A percentile compares a stretch with the other conserved stretches of the same genome.
phyloP scores from a whole-genome alignment of 768 basidiomycete species.

The Paxillus ammoniavirescens region DNA sequence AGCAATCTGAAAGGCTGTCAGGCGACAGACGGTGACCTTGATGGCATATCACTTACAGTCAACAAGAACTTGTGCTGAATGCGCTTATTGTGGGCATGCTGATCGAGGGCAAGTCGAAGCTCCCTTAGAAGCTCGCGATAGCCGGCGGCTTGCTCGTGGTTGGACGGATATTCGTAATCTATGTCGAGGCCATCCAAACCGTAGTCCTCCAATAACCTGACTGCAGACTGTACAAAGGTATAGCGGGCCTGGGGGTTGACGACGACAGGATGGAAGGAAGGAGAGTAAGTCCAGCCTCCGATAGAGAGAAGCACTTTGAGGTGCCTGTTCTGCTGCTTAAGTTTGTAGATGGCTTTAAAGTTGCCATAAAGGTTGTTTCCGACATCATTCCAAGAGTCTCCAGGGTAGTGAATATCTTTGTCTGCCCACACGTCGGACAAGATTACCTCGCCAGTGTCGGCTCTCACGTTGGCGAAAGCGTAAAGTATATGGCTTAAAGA shows the following conservation, averaged over 20 bases:
- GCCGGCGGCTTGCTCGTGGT: slow-evolving; percentile 73
- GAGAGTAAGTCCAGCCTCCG: slow-evolving; percentile 94
- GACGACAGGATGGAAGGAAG: slow-evolving; percentile 83
- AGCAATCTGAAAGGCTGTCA: slow-evolving; percentile 57
- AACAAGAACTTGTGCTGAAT: slow-evolving; percentile 65
- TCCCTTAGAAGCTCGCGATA: slow-evolving; percentile 83
- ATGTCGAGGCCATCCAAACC: slow-evolving; percentile 91
- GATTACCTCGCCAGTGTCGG: slow-evolving; percentile 82
- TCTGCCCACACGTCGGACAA: slow-evolving; percentile 94
- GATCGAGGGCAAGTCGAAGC: slow-evolving; percentile 72
- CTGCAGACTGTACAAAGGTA: slow-evolving; percentile 77
- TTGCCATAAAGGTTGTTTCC: slow-evolving; percentile 95
- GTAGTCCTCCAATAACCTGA: slow-evolving; percentile 84
- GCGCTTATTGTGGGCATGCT: slow-evolving; percentile 63
- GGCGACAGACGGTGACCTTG: not conserved
- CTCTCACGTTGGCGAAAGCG: slow-evolving; percentile 86
- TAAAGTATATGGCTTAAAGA: slow-evolving; percentile 76
- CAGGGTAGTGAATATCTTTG: slow-evolving; percentile 94
- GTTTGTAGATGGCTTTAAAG: slow-evolving; percentile 87
- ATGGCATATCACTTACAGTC: slow-evolving; percentile 51
- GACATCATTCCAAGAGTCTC: slow-evolving; percentile 91
- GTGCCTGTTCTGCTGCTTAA: slow-evolving; percentile 84
- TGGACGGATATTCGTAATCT: slow-evolving; percentile 91
- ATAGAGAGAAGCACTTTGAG: slow-evolving; percentile 84
- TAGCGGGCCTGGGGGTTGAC: slow-evolving; percentile 57